Evolutionary conservation across 2,329 filamentous ascomycete species (phyloP).

Genomic region (Cryphonectria radicalis): DNA sequence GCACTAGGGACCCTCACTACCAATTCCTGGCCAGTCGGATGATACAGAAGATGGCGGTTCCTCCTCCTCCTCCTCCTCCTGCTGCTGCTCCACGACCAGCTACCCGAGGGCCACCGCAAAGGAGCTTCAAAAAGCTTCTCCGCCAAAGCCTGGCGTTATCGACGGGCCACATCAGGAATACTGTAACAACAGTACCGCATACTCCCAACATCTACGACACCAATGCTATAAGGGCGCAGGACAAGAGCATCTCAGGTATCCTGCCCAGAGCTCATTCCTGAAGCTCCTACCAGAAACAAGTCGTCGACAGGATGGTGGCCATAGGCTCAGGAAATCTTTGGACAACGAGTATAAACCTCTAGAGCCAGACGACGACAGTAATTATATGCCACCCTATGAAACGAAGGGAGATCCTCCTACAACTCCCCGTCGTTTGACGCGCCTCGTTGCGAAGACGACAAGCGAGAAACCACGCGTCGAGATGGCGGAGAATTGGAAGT

Average conservation of each 20-base stretch:
- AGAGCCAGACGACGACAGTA: neutral
- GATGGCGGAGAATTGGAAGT: neutral
- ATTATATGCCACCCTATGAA: neutral
- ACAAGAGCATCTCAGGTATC: neutral
- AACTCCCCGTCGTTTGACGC: neutral
- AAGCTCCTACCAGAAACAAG: neutral
- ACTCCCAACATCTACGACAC: no score
- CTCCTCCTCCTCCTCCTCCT: neutral
- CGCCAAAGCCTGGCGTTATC: neutral
- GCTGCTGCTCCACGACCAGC: neutral
- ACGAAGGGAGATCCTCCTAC: neutral
- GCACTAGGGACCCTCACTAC: conserved; percentile 28
- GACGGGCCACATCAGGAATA: conserved; percentile 12
- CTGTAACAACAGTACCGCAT: neutral
- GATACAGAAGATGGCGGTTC: neutral
- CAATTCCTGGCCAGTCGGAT: neutral
- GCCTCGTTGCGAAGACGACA: neutral
- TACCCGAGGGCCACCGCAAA: neutral
- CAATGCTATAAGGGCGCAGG: neutral
- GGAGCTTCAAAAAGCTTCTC: neutral
- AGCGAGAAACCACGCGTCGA: neutral
- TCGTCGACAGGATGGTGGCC: neutral
- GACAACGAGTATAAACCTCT: neutral
- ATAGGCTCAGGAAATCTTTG: neutral
- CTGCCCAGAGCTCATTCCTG: neutral